Conservation (phyloP, 1,139 yeast species). For the Nakaseomyces uthaithaninus region DNA sequence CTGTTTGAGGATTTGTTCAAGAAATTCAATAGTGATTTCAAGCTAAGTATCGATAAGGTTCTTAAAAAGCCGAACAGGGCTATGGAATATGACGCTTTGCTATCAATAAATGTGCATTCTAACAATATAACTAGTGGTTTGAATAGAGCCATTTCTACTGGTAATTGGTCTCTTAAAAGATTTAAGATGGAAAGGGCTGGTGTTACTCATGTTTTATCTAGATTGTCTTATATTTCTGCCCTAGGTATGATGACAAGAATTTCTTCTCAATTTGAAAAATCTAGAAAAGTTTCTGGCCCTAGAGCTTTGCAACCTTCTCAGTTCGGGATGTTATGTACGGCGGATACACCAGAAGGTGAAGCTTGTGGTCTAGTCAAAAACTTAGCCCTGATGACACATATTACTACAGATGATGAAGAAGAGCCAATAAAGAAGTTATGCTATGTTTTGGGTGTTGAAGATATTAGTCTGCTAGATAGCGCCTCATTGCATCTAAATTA, state of each 20-base stretch:
- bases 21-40: constrained; percentile 89
- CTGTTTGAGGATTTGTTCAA: constrained; percentile 94
- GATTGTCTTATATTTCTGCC: constrained; percentile 89
- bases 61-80: constrained; percentile 91
- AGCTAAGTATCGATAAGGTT: constrained; percentile 87
- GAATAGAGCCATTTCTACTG: constrained; percentile 94
- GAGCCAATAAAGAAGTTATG: constrained; percentile 74
- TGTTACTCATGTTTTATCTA: constrained; percentile 89
- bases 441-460: constrained; percentile 81
- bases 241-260: constrained; percentile 99
- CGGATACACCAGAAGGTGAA: constrained; percentile 99
- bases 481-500: constrained; percentile 74
- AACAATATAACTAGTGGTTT: constrained; percentile 90
- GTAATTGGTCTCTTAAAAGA: constrained; percentile 97
- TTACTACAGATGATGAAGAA: constrained; percentile 97
- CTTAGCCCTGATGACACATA: constrained; percentile 95
- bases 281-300: constrained; percentile 97
- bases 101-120: constrained; percentile 83
- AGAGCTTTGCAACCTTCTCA: constrained; percentile 98
- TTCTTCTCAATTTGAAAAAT: constrained; percentile 94
- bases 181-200: constrained; percentile 99
- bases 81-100: constrained; percentile 86
- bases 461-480: constrained; percentile 72
- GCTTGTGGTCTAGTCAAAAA: constrained; percentile 98
- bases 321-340: constrained; percentile 97